Evolutionary conservation across 2,329 filamentous ascomycete species (phyloP).

Genomic region (Hypoxylon sp.): DNA sequence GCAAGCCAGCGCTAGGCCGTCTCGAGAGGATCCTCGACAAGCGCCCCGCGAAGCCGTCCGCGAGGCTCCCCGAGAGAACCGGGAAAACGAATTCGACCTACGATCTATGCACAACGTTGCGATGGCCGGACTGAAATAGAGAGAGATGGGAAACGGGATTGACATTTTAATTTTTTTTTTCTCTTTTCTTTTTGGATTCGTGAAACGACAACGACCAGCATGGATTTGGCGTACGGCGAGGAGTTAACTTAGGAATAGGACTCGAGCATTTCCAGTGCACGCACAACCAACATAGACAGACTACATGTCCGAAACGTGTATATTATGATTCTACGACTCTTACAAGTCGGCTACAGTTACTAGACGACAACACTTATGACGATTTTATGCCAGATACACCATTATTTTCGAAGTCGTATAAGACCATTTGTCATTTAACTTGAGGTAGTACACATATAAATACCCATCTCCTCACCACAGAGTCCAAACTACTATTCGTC

Average conservation of each 20-base stretch:
- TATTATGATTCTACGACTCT: constrained; percentile 40
- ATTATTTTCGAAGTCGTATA: constrained; percentile 1
- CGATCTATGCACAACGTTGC: constrained; percentile 50
- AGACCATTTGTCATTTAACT: background rate
- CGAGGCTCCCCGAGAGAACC: constrained; percentile 18
- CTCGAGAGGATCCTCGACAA: constrained; percentile 16
- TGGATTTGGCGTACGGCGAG: constrained; percentile 47
- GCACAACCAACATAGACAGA: constrained; percentile 37
- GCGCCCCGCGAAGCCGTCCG: constrained; percentile 12
- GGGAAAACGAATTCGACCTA: constrained; percentile 44
- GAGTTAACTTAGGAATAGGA: constrained; percentile 36
- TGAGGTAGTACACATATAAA: background rate
- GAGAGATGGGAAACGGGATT: constrained; percentile 11
- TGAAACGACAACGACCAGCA: constrained; percentile 36
- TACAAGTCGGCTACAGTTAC: constrained; percentile 31
- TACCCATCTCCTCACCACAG: background rate
- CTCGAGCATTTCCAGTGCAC: constrained; percentile 31
- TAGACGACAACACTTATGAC: constrained; percentile 36
- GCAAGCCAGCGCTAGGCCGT: constrained; percentile 19
- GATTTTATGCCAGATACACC: constrained; percentile 36
- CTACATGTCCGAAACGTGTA: constrained; percentile 35
- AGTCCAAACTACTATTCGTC: background rate
- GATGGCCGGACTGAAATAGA: constrained; percentile 47
- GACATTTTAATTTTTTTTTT: constrained; percentile 32
- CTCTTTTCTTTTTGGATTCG: too few relatives aligned